Percentiles rank a stretch among this genome's conserved stretches.
phyloP scores from a whole-genome alignment of 2,329 filamentous ascomycete genomes.

The Meredithiella fracta region DNA sequence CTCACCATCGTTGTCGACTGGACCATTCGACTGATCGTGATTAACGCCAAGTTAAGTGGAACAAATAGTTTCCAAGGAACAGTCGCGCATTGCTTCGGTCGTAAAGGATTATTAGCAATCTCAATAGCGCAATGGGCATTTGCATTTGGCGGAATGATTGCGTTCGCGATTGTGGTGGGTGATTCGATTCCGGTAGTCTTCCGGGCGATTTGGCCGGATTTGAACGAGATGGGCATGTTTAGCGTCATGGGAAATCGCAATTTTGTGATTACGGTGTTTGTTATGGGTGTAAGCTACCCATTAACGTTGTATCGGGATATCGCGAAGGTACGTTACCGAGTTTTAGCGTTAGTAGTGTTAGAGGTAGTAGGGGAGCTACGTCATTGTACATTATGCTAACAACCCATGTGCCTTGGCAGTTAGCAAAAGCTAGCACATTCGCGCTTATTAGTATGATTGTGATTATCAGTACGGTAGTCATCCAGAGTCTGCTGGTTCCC shows the following conservation, averaged over 20 bases:
- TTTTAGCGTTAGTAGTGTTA: not conserved
- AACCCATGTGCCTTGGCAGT: slow-evolving; percentile 29
- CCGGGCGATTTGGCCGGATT: slow-evolving; percentile 60
- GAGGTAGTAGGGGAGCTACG: not conserved
- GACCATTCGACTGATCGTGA: slow-evolving; percentile 92
- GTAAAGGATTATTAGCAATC: slow-evolving; percentile 74
- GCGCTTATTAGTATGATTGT: slow-evolving; percentile 85
- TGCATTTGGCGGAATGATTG: slow-evolving; percentile 96
- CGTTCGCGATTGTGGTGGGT: slow-evolving; percentile 92
- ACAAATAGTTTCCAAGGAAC: slow-evolving; percentile 90
- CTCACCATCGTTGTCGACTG: slow-evolving; percentile 84
- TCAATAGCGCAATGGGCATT: slow-evolving; percentile 89
- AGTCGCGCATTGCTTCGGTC: slow-evolving; percentile 88
- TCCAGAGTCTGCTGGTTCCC: slow-evolving; percentile 64
- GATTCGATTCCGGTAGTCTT: slow-evolving; percentile 91
- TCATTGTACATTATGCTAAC: slow-evolving; percentile 7
- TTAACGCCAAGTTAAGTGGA: slow-evolving; percentile 93
- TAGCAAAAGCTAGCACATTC: slow-evolving; percentile 89
- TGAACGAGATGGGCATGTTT: slow-evolving; percentile 57
- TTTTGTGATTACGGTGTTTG: slow-evolving; percentile 75
- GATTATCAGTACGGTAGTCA: slow-evolving; percentile 75
- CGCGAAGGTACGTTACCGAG: slow-evolving; percentile 52
- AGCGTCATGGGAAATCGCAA: slow-evolving; percentile 68
- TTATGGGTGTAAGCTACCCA: slow-evolving; percentile 74
- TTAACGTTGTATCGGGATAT: slow-evolving; percentile 92